Conservation (phyloP, 345 rosid species). For the Angophora floribunda region DNA sequence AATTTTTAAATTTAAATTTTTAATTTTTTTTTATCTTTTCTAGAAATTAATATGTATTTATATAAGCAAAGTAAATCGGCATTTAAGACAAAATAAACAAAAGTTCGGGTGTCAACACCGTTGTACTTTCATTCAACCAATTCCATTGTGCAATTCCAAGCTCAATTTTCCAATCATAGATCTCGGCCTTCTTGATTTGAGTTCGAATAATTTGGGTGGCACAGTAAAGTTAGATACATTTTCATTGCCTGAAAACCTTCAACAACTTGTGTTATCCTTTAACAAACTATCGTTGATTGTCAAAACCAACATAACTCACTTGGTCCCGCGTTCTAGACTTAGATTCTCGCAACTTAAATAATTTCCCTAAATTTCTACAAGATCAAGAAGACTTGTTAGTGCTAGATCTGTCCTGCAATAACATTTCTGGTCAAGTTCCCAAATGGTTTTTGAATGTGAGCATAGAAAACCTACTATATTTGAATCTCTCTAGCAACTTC, state of each 20-base stretch:
- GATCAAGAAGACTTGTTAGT: neutral
- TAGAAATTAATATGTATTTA: too few species aligned
- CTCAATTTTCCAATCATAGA: neutral
- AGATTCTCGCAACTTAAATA: constrained; percentile 3
- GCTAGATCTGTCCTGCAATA: constrained; percentile 1
- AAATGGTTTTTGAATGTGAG: neutral
- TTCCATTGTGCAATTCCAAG: constrained; percentile 7
- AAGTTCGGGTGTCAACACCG: too few species aligned
- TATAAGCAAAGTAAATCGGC: too few species aligned
- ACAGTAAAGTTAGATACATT: neutral
- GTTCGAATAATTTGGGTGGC: neutral
- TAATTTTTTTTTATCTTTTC: too few species aligned
- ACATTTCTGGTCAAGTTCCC: constrained; percentile 3
- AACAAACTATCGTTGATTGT: neutral
- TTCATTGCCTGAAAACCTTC: neutral
- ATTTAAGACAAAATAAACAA: too few species aligned
- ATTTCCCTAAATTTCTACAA: constrained; percentile 1
- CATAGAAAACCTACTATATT: neutral
- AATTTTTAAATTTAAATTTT: too few species aligned
- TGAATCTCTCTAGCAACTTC: neutral
- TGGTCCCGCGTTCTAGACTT: neutral
- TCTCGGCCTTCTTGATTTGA: neutral
- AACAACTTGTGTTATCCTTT: neutral
- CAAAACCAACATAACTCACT: neutral
- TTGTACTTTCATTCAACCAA: neutral